Percentiles rank a stretch among this genome's conserved stretches.
phyloP scores from a whole-genome alignment of 2,329 filamentous ascomycete genomes.

The Graphilbum sp. region DNA sequence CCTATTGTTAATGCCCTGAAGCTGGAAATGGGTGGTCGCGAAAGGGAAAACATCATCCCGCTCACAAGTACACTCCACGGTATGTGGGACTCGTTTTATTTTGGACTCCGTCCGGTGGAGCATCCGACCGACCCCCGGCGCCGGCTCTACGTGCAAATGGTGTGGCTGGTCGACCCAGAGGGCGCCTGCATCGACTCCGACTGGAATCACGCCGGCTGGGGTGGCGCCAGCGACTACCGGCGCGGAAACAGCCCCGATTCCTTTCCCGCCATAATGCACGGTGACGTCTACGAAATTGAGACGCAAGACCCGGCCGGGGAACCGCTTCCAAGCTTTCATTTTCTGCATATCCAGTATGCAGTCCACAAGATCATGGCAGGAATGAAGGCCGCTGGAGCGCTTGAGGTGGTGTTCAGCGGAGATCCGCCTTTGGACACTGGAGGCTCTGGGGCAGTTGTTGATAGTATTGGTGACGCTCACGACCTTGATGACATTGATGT shows the following conservation, averaged over 20 bases:
- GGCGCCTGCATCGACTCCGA: not conserved
- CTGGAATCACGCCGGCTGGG: slow-evolving; percentile 1
- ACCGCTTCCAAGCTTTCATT: not conserved
- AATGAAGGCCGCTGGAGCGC: slow-evolving; percentile 1
- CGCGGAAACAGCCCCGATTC: not conserved
- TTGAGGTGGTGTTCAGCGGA: not conserved
- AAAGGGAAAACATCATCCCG: slow-evolving; percentile 1
- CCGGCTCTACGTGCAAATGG: slow-evolving; percentile 2
- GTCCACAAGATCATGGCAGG: slow-evolving; percentile 2
- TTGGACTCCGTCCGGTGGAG: slow-evolving; percentile 1
- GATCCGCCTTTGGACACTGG: not conserved
- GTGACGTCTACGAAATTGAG: slow-evolving; percentile 3
- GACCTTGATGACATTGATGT: not conserved
- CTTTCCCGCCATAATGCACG: slow-evolving; percentile 1
- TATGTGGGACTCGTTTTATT: not conserved
- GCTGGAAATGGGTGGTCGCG: not conserved
- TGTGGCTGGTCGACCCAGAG: slow-evolving; percentile 1
- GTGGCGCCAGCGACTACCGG: slow-evolving; percentile 3
- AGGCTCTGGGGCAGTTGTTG: no score
- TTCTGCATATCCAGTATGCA: slow-evolving; percentile 4
- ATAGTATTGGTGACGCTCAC: no score
- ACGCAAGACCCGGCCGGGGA: not conserved
- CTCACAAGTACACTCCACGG: not conserved
- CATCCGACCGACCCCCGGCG: not conserved
- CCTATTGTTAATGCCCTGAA: not conserved